Evolutionary conservation across 371 early-diverging fungal species (phyloP).

Genomic region (Smittium culicis): DNA sequence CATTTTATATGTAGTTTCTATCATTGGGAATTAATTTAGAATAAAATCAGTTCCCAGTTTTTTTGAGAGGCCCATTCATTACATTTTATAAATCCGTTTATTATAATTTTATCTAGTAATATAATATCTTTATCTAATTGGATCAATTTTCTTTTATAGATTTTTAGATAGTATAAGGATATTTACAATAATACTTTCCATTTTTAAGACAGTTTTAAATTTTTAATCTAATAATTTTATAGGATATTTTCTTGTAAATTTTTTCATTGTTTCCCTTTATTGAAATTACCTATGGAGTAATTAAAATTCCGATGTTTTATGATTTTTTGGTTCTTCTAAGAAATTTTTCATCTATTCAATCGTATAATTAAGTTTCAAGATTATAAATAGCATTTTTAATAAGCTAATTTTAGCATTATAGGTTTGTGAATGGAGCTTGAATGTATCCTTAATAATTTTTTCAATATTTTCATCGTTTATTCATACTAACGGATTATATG

Average conservation of each 20-base stretch:
- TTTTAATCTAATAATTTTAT: not conserved
- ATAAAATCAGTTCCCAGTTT: no score
- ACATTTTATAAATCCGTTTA: no score
- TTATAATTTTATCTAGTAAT: no score
- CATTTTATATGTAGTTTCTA: no score
- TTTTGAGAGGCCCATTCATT: no score
- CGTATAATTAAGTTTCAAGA: not conserved
- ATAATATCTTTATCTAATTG: no score
- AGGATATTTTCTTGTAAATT: not conserved
- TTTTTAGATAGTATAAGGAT: not conserved
- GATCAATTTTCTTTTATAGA: no score
- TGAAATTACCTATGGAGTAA: conserved; percentile 1
- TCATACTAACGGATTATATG: conserved; percentile 11
- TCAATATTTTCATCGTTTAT: not conserved
- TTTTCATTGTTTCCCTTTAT: not conserved
- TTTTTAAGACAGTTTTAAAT: not conserved
- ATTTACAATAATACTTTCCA: not conserved
- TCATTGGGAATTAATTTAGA: no score
- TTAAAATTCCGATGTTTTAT: not conserved
- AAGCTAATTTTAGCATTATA: not conserved
- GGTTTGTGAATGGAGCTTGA: conserved; percentile 3
- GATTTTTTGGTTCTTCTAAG: not conserved
- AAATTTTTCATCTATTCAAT: not conserved
- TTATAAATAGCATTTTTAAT: not conserved
- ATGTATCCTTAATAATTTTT: not conserved